Conservation (phyloP, 2,329 filamentous ascomycete genomes). For the Cytospora chrysosperma region DNA sequence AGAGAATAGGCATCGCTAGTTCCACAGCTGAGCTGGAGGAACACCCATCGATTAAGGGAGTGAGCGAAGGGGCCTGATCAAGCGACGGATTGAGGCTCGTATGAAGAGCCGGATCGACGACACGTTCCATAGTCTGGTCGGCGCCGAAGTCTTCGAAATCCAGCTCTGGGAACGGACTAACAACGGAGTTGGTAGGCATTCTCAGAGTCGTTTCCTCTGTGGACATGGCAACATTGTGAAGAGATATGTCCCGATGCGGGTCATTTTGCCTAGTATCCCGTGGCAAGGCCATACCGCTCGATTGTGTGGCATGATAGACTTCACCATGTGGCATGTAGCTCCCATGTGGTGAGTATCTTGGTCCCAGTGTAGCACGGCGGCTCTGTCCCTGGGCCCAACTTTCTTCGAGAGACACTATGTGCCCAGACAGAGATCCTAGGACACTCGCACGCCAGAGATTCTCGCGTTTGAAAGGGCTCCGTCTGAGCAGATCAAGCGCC, state of each 20-base stretch:
- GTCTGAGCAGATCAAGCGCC: slow-evolving; percentile 35
- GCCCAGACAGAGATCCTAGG: slow-evolving; percentile 32
- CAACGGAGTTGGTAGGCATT: neutral
- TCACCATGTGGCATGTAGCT: neutral
- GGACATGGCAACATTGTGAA: neutral
- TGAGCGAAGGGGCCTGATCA: slow-evolving; percentile 11
- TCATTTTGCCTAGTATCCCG: neutral
- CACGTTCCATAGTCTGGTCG: neutral
- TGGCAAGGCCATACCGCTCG: neutral
- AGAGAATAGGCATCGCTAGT: slow-evolving; percentile 8
- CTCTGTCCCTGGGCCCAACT: slow-evolving; percentile 19
- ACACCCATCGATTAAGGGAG: slow-evolving; percentile 3
- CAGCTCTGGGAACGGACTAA: neutral
- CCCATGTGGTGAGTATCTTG: neutral
- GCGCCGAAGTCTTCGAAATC: slow-evolving; percentile 7
- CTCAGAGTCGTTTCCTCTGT: neutral
- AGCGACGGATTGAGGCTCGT: slow-evolving; percentile 6
- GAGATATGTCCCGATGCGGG: neutral
- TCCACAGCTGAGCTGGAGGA: slow-evolving; percentile 18
- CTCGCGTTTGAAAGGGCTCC: slow-evolving; percentile 33
- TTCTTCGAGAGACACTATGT: slow-evolving; percentile 40
- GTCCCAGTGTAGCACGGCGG: neutral
- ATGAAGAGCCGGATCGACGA: slow-evolving; percentile 11
- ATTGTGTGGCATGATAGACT: neutral
- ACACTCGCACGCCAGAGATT: slow-evolving; percentile 39